phyloP scores from a whole-genome alignment of 208 protist species.

The Angomonas deanei region DNA sequence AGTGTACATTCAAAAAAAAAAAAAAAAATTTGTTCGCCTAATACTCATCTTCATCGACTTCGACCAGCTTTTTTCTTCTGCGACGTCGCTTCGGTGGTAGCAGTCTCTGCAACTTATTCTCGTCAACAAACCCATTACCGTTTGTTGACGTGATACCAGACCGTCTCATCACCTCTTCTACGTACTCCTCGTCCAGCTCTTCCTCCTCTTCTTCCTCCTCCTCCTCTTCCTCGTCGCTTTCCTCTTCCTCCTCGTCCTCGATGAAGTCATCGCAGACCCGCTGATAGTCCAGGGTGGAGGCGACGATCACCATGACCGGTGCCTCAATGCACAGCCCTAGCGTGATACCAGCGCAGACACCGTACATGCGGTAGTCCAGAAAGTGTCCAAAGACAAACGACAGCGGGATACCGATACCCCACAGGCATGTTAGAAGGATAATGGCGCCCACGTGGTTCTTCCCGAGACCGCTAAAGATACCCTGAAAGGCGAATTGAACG shows the following conservation, averaged over 20 bases:
- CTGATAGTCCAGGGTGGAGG: constrained; percentile 54
- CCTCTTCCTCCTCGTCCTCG: constrained; percentile 50
- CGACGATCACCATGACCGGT: constrained; percentile 59
- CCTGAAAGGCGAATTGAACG: constrained; percentile 82
- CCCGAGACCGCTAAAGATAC: constrained; percentile 79
- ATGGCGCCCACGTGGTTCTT: constrained; percentile 74
- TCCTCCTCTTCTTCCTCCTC: constrained; percentile 47
- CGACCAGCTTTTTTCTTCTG: constrained; percentile 12
- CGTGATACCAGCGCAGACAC: constrained; percentile 71
- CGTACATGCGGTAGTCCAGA: constrained; percentile 50
- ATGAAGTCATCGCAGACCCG: constrained; percentile 59
- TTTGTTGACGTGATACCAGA: constrained; percentile 52
- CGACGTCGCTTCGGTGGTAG: constrained; percentile 34
- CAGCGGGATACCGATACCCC: constrained; percentile 66
- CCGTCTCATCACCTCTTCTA: constrained; percentile 71
- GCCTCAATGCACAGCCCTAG: constrained; percentile 78
- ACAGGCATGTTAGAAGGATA: constrained; percentile 68
- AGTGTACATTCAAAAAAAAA: not conserved
- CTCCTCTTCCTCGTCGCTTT: constrained; percentile 29
- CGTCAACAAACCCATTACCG: constrained; percentile 19
- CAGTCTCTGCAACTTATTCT: constrained; percentile 42
- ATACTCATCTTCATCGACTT: constrained; percentile 35
- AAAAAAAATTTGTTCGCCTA: constrained; percentile 11
- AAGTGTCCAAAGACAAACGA: constrained; percentile 54
- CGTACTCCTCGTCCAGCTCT: constrained; percentile 47